Base-by-base conservation (phyloP, 495 filamentous ascomycete genomes). In the Aspergillus indologenus region DNA sequence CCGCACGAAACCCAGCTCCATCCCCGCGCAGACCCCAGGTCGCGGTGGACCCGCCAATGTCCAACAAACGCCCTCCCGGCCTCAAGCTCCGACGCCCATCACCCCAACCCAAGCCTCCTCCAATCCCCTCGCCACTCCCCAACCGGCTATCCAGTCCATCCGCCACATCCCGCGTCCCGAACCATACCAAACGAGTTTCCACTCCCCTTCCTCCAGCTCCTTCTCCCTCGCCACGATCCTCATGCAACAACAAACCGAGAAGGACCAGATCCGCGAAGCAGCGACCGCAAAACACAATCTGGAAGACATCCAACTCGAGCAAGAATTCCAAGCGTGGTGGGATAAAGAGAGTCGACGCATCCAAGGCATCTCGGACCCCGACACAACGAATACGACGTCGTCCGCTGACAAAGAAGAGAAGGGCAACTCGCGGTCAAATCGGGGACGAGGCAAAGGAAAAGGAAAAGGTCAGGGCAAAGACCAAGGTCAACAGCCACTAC, bases 321-420 rank as follows among this genome's bases (percentile, higher is more conserved):
- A 98, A 69, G 90, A 91, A 34, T 98, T 98, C 72, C 90, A 96
- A 70, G 87, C 93, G 67, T 98, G 95, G 94, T 98, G 94, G 94
- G 92, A 98, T 61, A 83, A 87, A 56, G 94, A 98, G 69, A 92
- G 88, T 68, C 81, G 83, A 62, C 82, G 88, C 49, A 75, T 89
- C 4, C 79, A 75, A 64, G 85, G 86, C 48, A 80, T 90, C 43
- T 86, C 88, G 17, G 87, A 86, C 54, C 75, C 75, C 14, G 76
- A 71, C 15, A 69, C 62, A 21, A 52, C 61, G n/a, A 29, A 3
- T 29, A 3, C 3, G 56, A n/a, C n/a, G n/a, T n/a, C 29, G 52
- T 60, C 21, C 24, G 2, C 45, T 8, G 54, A 6, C 54, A 47
- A 54, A 31, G 53, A 20, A 21, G 55, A 60, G 42, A 72, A 59